phyloP scores from a whole-genome alignment of 495 filamentous ascomycete genomes.

The Penicillium parvum region DNA sequence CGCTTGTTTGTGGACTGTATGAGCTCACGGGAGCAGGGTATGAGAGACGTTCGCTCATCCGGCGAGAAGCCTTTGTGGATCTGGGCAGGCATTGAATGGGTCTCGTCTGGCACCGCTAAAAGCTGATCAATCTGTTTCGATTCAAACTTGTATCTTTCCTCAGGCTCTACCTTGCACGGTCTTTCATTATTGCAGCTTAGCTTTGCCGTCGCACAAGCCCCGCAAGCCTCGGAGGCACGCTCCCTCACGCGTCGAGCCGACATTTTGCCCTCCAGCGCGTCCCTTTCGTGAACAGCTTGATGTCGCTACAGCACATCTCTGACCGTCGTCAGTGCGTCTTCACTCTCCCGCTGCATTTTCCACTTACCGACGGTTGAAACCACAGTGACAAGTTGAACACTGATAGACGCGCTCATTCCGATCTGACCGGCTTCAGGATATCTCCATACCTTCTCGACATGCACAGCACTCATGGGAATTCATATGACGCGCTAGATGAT shows the following conservation, averaged over 20 bases:
- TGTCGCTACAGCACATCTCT: constrained; percentile 26
- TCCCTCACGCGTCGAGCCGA: constrained; percentile 6
- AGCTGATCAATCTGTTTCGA: background rate
- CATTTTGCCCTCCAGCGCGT: constrained; percentile 6
- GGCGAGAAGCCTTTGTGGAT: background rate
- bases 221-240: constrained; percentile 21
- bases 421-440: constrained; percentile 3
- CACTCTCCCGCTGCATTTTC: no score
- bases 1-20: background rate
- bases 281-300: constrained; percentile 20
- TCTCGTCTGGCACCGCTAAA: constrained; percentile 14
- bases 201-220: constrained; percentile 21
- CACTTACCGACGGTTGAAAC: constrained; percentile 22
- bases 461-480: constrained; percentile 19
- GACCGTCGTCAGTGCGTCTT: background rate
- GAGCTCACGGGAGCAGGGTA: background rate
- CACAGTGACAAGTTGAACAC: constrained; percentile 17
- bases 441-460: background rate
- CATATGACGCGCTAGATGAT: constrained; percentile 29
- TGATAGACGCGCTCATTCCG: constrained; percentile 21
- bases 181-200: constrained; percentile 24
- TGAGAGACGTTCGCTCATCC: background rate
- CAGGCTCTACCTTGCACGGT: constrained; percentile 17
- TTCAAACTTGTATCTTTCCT: background rate
- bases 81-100: constrained; percentile 9